Evolutionary conservation across 768 basidiomycete genomes (phyloP), one percentile per base, ranked within the genome.

Genomic region (Trametes cubensis): DNA sequence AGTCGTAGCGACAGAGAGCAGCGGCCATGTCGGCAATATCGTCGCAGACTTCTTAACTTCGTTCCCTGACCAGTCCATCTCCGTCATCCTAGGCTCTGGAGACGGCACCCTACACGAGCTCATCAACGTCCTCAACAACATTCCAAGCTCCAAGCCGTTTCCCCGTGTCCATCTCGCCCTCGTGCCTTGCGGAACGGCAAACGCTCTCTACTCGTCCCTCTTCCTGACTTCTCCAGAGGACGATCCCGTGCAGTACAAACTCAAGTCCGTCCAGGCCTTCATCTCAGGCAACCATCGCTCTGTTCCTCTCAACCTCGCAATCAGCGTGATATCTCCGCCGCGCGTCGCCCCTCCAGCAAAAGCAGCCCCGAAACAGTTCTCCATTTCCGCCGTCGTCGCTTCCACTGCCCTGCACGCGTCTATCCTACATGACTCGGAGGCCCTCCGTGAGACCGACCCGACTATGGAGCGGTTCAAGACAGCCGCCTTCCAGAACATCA

Each of bases 41-140:
- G 73, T 84, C 17, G 62, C 78, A 38, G 69, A 78, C 6, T 76
- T 81, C 63, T 68, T 75, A 11, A 17, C 53, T 4, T 7, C 21
- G 21, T 63, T 67, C 45, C 62, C 69, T 57, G 58, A 71, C 8
- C 76, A 70, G 62, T 47, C 70, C 10, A 61, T 83, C 54, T 81
- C 80, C 0, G 70, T 90, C 49, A 70, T 90, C 53, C 77, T 94
- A 25, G 84, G 82, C 17, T 94, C 95, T 5, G 95, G 95, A 8
- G 95, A 98, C 73, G 95, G 95, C 18, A 97, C 95, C 0, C 78
- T 94, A 41, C 92, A 96, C 72, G 95, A 98, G 68, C 83, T 96
- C 64, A 80, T 95, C 70, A 90, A 89, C 63, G 80, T 80, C 13
- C 70, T 92, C 20, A 60, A 64, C 39, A 50, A 46, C 20, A 38